phyloP scores from a whole-genome alignment of 2,329 filamentous ascomycete species.

The Apiospora koreana region DNA sequence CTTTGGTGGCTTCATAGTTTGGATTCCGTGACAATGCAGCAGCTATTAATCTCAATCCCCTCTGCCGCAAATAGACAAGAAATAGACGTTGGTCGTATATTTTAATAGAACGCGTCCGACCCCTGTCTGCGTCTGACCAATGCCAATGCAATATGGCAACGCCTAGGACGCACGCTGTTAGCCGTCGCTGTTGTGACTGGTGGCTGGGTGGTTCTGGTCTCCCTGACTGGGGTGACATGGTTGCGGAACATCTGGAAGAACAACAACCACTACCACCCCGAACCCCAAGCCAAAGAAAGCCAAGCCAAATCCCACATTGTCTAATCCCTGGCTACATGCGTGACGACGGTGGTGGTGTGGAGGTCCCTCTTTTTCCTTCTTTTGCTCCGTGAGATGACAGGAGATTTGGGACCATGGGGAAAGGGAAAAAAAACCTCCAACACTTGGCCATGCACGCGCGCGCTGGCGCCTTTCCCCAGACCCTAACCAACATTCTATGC shows the following conservation, averaged over 20 bases:
- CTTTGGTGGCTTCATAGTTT: neutral
- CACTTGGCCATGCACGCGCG: neutral
- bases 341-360: neutral
- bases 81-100: neutral
- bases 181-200: neutral
- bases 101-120: neutral
- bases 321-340: neutral
- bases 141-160: constrained; percentile 12
- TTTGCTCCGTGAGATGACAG: neutral
- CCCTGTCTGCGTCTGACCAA: neutral
- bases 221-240: neutral
- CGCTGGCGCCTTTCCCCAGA: neutral
- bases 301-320: constrained; percentile 3
- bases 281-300: neutral
- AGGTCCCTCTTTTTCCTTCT: neutral
- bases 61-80: neutral
- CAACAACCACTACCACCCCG: neutral
- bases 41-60: neutral
- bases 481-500: neutral
- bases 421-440: neutral
- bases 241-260: neutral
- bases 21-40: neutral
- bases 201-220: neutral
- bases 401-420: neutral
- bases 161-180: constrained; percentile 32